Percentiles rank a stretch among this genome's conserved stretches.
phyloP scores from a whole-genome alignment of 2,329 filamentous ascomycete species.

The Orbilia blumenaviensis region DNA sequence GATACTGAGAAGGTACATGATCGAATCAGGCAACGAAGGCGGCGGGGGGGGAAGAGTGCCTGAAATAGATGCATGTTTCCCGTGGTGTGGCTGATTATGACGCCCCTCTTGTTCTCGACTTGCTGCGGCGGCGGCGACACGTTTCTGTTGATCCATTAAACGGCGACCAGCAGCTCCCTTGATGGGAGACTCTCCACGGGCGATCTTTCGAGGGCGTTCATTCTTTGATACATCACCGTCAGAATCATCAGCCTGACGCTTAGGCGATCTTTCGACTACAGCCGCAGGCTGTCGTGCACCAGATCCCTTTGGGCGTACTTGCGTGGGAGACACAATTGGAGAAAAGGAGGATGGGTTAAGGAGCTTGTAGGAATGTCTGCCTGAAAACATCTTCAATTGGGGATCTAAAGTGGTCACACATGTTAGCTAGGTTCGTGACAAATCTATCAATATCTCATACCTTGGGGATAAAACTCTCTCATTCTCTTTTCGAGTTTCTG shows the following conservation, averaged over 20 bases:
- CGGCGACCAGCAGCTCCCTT: slow-evolving; percentile 89
- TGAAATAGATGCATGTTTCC: slow-evolving; percentile 50
- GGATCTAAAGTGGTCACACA: slow-evolving; percentile 50
- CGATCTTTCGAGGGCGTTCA: slow-evolving; percentile 82
- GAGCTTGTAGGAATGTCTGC: slow-evolving; percentile 57
- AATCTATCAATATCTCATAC: slow-evolving; percentile 62
- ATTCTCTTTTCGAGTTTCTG: slow-evolving; percentile 90
- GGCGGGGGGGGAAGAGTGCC: slow-evolving; percentile 61
- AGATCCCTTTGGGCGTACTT: slow-evolving; percentile 56
- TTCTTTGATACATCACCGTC: slow-evolving; percentile 70
- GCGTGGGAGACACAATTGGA: slow-evolving; percentile 55
- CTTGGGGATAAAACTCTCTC: slow-evolving; percentile 90
- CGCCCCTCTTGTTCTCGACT: slow-evolving; percentile 52
- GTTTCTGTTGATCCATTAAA: slow-evolving; percentile 75
- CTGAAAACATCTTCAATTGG: slow-evolving; percentile 56
- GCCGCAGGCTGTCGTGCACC: slow-evolving; percentile 59
- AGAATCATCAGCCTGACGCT: slow-evolving; percentile 62
- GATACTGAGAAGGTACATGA: slow-evolving; percentile 72
- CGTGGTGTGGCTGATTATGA: slow-evolving; percentile 15
- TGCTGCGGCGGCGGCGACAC: slow-evolving; percentile 67
- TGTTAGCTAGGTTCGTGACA: background rate
- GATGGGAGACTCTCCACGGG: slow-evolving; percentile 87
- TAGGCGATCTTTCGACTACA: slow-evolving; percentile 66
- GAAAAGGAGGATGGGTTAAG: slow-evolving; percentile 57
- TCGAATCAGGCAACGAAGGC: slow-evolving; percentile 76